These are phyloP conservation scores for Phytopythium mirpurense DNA, from an alignment of 352 stramenopile genomes.

Conservation along the genomic window DNA sequence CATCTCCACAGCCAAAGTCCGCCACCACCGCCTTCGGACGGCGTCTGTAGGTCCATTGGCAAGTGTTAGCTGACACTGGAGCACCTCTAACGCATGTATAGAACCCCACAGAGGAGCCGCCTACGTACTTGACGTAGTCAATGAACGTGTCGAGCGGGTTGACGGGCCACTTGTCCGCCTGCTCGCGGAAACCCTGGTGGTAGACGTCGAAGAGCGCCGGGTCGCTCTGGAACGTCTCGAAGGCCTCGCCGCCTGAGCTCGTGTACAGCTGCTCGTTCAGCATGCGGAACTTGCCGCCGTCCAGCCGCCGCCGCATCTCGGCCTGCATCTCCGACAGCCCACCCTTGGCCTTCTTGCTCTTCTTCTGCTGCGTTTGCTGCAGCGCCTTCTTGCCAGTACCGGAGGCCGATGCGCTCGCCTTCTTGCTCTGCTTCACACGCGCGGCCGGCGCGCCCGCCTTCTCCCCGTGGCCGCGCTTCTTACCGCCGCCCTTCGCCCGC, in stretches of 20 bases:
- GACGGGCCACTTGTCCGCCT: conserved; percentile 94
- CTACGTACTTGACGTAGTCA: conserved; percentile 88
- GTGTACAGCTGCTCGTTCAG: conserved; percentile 99
- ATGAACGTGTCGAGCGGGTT: conserved; percentile 98
- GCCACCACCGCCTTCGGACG: conserved; percentile 82
- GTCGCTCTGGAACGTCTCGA: conserved; percentile 91
- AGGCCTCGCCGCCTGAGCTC: conserved; percentile 85
- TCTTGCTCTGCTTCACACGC: conserved; percentile 11
- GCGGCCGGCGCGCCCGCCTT: too few species aligned
- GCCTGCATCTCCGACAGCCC: conserved; percentile 61
- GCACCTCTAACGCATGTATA: too few species aligned
- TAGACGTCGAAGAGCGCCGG: conserved; percentile 97
- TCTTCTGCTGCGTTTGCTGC: conserved; percentile 17
- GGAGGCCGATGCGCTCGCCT: conserved; percentile 22
- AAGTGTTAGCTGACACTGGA: too few species aligned
- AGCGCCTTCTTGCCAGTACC: conserved; percentile 19
- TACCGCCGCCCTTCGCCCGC: too few species aligned
- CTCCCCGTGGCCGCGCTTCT: too few species aligned
- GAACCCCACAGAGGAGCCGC: conserved; percentile 7
- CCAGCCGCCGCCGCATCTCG: conserved; percentile 86
- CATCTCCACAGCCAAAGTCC: conserved; percentile 99
- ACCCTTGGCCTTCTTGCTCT: conserved; percentile 15
- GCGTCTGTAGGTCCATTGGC: conserved; percentile 38
- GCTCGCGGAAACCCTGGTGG: conserved; percentile 97
- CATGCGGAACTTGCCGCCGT: conserved; percentile 95